Percentiles rank a stretch among this genome's conserved stretches.
phyloP scores from a whole-genome alignment of 176 grass and related monocot genomes.

The Carex littledalei region DNA sequence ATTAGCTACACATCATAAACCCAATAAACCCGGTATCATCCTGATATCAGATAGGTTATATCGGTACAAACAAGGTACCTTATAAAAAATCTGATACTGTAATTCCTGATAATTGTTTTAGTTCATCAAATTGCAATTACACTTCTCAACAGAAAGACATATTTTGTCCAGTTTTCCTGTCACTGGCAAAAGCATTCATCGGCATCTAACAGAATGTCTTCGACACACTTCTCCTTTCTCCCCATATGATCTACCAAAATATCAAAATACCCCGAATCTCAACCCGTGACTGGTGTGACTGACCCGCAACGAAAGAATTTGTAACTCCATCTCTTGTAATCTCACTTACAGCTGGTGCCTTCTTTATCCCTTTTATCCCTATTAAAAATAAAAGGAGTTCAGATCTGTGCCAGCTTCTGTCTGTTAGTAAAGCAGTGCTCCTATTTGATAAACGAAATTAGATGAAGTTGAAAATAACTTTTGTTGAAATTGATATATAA shows the following conservation, averaged over 20 bases:
- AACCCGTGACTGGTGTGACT: constrained; percentile 33
- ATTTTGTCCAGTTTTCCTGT: background rate
- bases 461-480: background rate
- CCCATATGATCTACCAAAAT: constrained; percentile 54
- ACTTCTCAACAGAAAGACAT: background rate
- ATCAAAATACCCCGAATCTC: constrained; percentile 59
- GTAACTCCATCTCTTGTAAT: constrained; percentile 45
- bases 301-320: constrained; percentile 65
- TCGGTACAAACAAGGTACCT: background rate
- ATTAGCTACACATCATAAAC: too few relatives aligned
- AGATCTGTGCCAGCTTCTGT: background rate
- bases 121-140: background rate
- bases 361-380: constrained; percentile 49
- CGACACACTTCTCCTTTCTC: background rate
- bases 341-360: constrained; percentile 40
- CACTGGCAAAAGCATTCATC: background rate
- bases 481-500: background rate
- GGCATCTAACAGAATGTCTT: background rate
- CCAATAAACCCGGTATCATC: background rate
- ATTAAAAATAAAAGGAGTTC: background rate
- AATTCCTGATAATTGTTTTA: background rate
- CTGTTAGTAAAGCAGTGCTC: background rate
- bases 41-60: background rate
- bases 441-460: background rate
- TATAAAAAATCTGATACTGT: background rate